Base-by-base conservation (phyloP, 768 basidiomycete genomes). In the Serpula lacrymans region DNA sequence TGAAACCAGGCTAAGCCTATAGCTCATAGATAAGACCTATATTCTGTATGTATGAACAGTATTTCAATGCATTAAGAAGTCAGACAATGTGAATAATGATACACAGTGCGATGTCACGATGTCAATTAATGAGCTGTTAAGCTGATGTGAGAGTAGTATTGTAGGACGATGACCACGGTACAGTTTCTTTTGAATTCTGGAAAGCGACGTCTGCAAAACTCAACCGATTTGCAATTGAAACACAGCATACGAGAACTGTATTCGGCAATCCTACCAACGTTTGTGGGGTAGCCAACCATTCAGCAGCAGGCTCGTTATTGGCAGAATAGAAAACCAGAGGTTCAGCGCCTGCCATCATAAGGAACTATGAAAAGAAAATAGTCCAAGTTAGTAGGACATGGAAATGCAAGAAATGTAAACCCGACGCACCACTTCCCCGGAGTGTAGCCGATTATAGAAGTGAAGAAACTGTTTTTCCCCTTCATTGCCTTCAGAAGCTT, bases 271-370 rank as follows among this genome's bases (percentile, higher is more conserved):
- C 71, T 28, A 71, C 59, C 5, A 82, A 67, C 14, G 70, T 48
- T 1, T 43, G 24, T 0, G 77, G 72, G 1, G 80, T 58, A 40
- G 74, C 77, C 20, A 85, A 62, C 37, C 70, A 68, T 43, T 77
- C 70, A 14, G 64, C 58, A 12, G 80, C 57, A 14, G 62, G 49
- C 12, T 51, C 41, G 46, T 74, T 78, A 43, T 69, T 67, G 5
- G 80, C 76, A 7, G 79, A 74, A 43, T 75, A 82, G 46, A 84
- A 70, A 3, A 73, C 79, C 21, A 82, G 67, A n/a, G 78, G 62
- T 37, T 74, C 70, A 10, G 58, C 50, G 6, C 75, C 76, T 17
- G 69, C 69, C 48, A 77, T 69, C 6, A 73, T 69, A 22, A 84
- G 64, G 53, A 82, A 84, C 84, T 86, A 45, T n/a, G 20, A 45